Evolutionary conservation across 169 alveolate genomes (phyloP).

Genomic region (Plasmodium gonderi): DNA sequence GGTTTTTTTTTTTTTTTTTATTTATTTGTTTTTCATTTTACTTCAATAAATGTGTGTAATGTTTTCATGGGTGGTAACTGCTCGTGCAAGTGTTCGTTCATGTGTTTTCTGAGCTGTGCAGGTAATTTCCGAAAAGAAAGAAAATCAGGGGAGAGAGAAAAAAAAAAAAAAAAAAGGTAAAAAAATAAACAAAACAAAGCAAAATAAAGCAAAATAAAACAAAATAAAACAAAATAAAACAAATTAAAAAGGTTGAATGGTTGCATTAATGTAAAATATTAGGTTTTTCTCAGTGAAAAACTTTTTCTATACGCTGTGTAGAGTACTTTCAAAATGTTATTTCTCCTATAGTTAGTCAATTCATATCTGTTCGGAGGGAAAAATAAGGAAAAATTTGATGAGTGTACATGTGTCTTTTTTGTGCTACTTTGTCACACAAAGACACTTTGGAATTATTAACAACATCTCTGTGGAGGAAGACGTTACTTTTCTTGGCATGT

Average conservation of each 20-base stretch:
- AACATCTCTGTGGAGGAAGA: no score
- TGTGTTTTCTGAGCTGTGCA: constrained; percentile 49
- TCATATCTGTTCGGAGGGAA: constrained; percentile 26
- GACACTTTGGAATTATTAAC: no score
- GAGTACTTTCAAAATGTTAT: constrained; percentile 54
- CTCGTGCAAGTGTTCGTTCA: constrained; percentile 43
- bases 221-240: not conserved
- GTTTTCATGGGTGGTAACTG: constrained; percentile 67
- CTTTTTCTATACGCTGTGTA: no score
- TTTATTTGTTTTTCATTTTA: not conserved
- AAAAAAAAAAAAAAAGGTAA: not conserved
- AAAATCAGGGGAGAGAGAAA: not conserved
- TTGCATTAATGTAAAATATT: no score
- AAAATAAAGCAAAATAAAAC: not conserved
- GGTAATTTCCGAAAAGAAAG: no score
- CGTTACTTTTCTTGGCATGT: constrained; percentile 69
- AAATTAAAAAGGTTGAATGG: not conserved
- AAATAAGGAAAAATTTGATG: not conserved
- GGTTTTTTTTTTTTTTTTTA: not conserved
- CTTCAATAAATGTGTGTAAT: constrained; percentile 62
- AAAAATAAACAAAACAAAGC: not conserved
- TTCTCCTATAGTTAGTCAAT: constrained; percentile 72
- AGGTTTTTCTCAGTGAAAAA: no score
- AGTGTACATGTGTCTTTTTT: not conserved
- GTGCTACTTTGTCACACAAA: not conserved